Evolutionary conservation across 768 basidiomycete genomes (phyloP), one percentile per base, ranked within the genome.

Genomic region (Tricholoma sp.): DNA sequence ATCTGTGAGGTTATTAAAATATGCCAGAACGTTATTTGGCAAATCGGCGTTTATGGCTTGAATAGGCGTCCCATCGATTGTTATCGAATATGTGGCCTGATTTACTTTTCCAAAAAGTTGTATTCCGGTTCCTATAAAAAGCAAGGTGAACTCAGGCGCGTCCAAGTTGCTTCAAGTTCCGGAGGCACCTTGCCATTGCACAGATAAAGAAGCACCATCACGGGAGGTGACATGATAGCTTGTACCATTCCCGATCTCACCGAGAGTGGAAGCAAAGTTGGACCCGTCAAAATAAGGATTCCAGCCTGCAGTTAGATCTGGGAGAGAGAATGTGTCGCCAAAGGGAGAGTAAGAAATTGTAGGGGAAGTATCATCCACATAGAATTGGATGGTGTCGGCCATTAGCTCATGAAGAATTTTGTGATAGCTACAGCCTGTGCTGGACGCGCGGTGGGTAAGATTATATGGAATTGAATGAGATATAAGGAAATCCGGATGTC

Each of bases 311-410:
- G 69, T 63, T 41, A 82, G 63, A 62, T 83, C 74, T 1, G 80
- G 69, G 51, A 76, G 67, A 39, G 79, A 72, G 56, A 83, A 72
- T 10, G 78, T 79, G 68, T 88, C 85, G 43, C 73, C 64, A 58
- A 83, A 80, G 21, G 89, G 88, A 57, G 68, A 75, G 73, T 89
- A 91, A 24, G 63, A 59, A 61, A 90, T 72, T 47, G 75, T 65
- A 4, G 88, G 88, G 43, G 88, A 89, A 54, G 83, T 82, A 67
- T 89, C 83, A 69, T 85, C 80, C 63, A 91, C 73, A 57, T 69
- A 32, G 46, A 66, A 57, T 47, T 54, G 34, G 18, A 65, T 29
- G 53, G 24, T 54, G 41, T 58, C 55, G 14, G 43, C 59, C 65
- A 66, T 66, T 14, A 11, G 50, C 27, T 57, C 59, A 62, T 64